Percentiles rank a stretch among this genome's conserved stretches.
Conservation (phyloP, 2,329 filamentous ascomycete genomes). For the Apiospora saccharicola region DNA sequence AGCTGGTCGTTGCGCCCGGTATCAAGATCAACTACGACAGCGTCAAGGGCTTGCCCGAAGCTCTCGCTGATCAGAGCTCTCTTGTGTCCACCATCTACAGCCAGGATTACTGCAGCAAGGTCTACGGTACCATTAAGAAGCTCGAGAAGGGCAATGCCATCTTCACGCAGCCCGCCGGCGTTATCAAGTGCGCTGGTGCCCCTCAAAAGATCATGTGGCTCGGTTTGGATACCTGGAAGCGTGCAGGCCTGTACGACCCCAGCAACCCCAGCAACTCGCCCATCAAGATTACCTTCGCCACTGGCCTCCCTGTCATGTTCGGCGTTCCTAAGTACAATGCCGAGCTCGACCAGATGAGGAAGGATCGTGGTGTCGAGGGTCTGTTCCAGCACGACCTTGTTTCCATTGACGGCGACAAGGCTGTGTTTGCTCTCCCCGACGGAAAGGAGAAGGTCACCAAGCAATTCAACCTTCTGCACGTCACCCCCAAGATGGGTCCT, state of each 20-base stretch:
- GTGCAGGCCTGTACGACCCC: conserved; percentile 40
- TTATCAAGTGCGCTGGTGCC: conserved; percentile 49
- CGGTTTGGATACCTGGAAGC: conserved; percentile 48
- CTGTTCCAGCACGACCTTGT: conserved; percentile 50
- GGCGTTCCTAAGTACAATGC: conserved; percentile 48
- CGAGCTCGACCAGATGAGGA: conserved; percentile 44
- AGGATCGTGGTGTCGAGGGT: conserved; percentile 46
- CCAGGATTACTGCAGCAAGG: conserved; percentile 44
- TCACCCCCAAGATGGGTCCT: conserved; percentile 54
- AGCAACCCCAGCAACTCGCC: conserved; percentile 25
- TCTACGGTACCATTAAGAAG: conserved; percentile 45
- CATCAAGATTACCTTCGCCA: conserved; percentile 45
- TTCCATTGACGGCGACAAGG: conserved; percentile 44
- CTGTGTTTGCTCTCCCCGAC: conserved; percentile 38
- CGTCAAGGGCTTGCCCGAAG: conserved; percentile 44
- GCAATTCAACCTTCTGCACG: conserved; percentile 47
- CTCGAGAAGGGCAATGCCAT: conserved; percentile 46
- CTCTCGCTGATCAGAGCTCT: conserved; percentile 43
- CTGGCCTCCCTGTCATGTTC: conserved; percentile 47
- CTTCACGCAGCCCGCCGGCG: conserved; percentile 47
- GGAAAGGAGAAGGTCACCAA: conserved; percentile 41
- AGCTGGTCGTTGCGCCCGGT: conserved; percentile 46
- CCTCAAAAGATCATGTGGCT: conserved; percentile 51
- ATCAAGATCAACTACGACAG: conserved; percentile 46
- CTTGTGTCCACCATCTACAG: conserved; percentile 49